Percentiles rank a stretch among this genome's conserved stretches.
Conservation (phyloP, 306 rosid species). For the Vigna unguiculata region DNA sequence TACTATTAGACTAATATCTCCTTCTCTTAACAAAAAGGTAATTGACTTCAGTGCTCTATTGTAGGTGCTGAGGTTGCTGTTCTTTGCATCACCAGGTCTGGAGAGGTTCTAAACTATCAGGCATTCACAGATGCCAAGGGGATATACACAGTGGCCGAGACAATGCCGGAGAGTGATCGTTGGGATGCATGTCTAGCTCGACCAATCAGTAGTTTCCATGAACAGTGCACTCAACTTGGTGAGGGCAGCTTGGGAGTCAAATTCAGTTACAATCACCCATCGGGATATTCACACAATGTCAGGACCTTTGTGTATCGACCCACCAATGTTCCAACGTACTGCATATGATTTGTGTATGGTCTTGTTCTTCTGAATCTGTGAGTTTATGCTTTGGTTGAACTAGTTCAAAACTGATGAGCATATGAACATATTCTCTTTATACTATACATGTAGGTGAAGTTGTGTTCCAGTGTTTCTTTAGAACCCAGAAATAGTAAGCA, state of each 20-base stretch:
- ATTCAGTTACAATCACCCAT: constrained; percentile 84
- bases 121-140: constrained; percentile 88
- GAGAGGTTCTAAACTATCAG: constrained; percentile 91
- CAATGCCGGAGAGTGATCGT: constrained; percentile 92
- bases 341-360: constrained; percentile 62
- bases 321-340: constrained; percentile 65
- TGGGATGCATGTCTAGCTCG: constrained; percentile 98
- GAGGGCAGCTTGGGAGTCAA: constrained; percentile 76
- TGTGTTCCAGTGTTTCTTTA: constrained; percentile 22
- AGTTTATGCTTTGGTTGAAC: constrained; percentile 41
- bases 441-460: constrained; percentile 35
- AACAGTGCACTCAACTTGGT: constrained; percentile 77
- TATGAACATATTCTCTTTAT: neutral
- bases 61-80: constrained; percentile 98
- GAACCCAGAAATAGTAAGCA: constrained; percentile 6
- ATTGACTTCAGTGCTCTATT: constrained; percentile 29
- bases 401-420: constrained; percentile 28
- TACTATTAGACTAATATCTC: neutral
- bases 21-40: neutral
- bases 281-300: constrained; percentile 79
- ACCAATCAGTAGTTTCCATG: constrained; percentile 92
- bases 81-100: constrained; percentile 89
- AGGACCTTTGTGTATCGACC: constrained; percentile 79
- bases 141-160: constrained; percentile 85
- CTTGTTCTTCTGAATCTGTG: constrained; percentile 26